These are phyloP conservation scores for Sparassis latifolia DNA, from an alignment of 1,284 basidiomycete genomes.

Conservation along the genomic window DNA sequence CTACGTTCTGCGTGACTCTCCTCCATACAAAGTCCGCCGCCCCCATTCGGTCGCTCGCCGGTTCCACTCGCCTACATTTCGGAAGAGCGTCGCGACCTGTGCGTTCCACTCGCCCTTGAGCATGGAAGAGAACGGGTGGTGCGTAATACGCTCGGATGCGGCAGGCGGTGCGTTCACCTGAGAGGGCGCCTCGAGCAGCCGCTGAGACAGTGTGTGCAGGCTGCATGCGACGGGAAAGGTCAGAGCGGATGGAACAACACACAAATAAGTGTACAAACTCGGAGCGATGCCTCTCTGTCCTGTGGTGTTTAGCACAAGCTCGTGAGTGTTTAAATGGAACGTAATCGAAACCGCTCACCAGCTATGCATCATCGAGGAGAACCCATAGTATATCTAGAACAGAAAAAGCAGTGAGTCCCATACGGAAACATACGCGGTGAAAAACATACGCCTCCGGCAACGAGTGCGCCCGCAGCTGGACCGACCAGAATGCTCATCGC, in stretches of 20 bases:
- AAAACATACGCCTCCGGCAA: slow-evolving; percentile 17
- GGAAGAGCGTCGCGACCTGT: slow-evolving; percentile 22
- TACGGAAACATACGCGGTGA: too few relatives aligned
- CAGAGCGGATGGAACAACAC: background rate
- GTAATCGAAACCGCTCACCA: slow-evolving; percentile 12
- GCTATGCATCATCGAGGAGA: slow-evolving; percentile 24
- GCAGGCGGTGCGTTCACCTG: slow-evolving; percentile 15
- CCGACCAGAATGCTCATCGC: slow-evolving; percentile 17
- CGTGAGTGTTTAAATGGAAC: background rate
- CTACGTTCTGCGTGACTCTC: slow-evolving; percentile 5
- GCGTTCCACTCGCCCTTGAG: slow-evolving; percentile 25
- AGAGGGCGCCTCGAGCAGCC: slow-evolving; percentile 18
- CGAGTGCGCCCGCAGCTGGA: slow-evolving; percentile 18
- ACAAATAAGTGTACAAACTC: slow-evolving; percentile 17
- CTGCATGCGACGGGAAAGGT: slow-evolving; percentile 8
- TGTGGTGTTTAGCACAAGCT: slow-evolving; percentile 3
- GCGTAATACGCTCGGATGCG: slow-evolving; percentile 21
- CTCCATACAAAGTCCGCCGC: slow-evolving; percentile 21
- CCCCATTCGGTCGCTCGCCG: slow-evolving; percentile 19
- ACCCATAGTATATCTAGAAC: slow-evolving; percentile 26
- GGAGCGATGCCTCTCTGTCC: slow-evolving; percentile 19
- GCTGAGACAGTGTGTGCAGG: slow-evolving; percentile 20
- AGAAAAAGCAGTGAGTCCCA: background rate
- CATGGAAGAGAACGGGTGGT: slow-evolving; percentile 18
- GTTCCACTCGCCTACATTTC: slow-evolving; percentile 16